Evolutionary conservation across 129 eudicot species (phyloP).

Genomic region (Tagetes erecta): DNA sequence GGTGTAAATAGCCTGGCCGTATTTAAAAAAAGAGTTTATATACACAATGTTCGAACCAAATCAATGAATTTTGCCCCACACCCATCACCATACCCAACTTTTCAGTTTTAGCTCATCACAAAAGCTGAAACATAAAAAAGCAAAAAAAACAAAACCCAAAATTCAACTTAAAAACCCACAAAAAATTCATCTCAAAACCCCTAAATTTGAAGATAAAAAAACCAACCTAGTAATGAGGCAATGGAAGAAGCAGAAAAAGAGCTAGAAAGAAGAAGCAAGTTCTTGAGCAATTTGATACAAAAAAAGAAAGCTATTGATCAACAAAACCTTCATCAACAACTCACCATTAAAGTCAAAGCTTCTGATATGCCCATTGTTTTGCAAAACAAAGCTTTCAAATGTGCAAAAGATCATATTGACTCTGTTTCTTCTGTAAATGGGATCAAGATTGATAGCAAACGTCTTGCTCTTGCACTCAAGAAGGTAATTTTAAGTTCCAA

Average conservation of each 20-base stretch:
- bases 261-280: constrained; percentile 90
- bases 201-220: neutral
- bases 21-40: too few species aligned
- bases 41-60: too few species aligned
- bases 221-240: constrained; percentile 21
- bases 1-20: too few species aligned
- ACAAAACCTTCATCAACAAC: constrained; percentile 45
- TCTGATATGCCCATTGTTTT: constrained; percentile 72
- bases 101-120: constrained; percentile 27
- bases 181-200: constrained; percentile 15
- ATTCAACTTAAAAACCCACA: constrained; percentile 13
- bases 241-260: constrained; percentile 78
- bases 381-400: constrained; percentile 69
- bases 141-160: constrained; percentile 19
- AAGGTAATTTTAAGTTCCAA: constrained; percentile 49
- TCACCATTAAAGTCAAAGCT: constrained; percentile 69
- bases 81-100: constrained; percentile 27
- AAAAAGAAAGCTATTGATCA: constrained; percentile 58
- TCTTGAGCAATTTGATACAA: constrained; percentile 70
- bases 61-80: constrained; percentile 13
- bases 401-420: constrained; percentile 61
- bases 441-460: constrained; percentile 65
- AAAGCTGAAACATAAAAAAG: neutral
- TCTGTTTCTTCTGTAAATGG: constrained; percentile 38
- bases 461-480: constrained; percentile 86